Evolutionary conservation across 2,329 filamentous ascomycete species (phyloP).

Genomic region (Aureobasidium sp.): DNA sequence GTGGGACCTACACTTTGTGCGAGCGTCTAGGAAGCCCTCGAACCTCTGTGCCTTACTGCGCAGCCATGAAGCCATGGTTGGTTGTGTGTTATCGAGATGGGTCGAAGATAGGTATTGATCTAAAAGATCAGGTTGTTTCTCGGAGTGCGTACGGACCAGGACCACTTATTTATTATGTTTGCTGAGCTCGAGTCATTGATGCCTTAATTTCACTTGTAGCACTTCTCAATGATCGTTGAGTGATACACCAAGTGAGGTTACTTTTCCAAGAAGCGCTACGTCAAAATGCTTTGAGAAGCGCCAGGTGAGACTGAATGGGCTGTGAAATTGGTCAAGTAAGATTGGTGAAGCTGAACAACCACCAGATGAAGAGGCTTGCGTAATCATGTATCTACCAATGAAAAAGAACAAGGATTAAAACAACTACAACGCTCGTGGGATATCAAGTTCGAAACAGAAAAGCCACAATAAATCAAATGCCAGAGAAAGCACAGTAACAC

Average conservation of each 20-base stretch:
- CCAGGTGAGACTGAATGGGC: background rate
- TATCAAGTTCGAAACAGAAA: background rate
- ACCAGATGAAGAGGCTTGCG: background rate
- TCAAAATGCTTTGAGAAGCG: background rate
- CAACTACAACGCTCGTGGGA: background rate
- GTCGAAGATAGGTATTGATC: background rate
- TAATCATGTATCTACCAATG: background rate
- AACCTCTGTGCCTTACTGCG: background rate
- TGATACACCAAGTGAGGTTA: background rate
- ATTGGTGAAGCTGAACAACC: background rate
- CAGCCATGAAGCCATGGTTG: constrained; percentile 7
- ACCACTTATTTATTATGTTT: constrained; percentile 9
- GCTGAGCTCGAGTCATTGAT: constrained; percentile 4
- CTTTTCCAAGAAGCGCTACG: background rate
- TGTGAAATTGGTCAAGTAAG: background rate
- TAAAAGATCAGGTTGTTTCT: background rate
- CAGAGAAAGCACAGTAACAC: background rate
- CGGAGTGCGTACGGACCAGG: background rate
- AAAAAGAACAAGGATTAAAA: background rate
- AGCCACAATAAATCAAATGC: background rate
- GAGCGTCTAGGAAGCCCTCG: background rate
- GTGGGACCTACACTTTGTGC: background rate
- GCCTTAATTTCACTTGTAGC: background rate
- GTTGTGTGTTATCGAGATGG: background rate
- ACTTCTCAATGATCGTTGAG: background rate